These are phyloP conservation scores for Aspergillus saccharolyticus DNA, from an alignment of 495 filamentous ascomycete genomes.

Conservation along the genomic window DNA sequence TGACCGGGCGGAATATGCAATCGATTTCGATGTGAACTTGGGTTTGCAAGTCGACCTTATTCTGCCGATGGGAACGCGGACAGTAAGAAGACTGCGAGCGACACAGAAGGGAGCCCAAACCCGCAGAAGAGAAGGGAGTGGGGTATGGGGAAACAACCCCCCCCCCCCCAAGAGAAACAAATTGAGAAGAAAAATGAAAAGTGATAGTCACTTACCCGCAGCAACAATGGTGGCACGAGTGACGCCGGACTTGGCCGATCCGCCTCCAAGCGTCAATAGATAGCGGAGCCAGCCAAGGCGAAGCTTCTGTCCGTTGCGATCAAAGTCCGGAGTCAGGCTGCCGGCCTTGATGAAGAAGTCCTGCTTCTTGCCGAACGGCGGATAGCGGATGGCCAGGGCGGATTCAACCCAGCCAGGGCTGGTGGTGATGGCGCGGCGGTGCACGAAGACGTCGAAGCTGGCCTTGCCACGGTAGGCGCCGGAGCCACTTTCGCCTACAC, in stretches of 20 bases:
- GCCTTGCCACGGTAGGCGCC: conserved; percentile 80
- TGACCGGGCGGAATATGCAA: neutral
- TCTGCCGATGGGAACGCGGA: conserved; percentile 3
- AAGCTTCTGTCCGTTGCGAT: conserved; percentile 63
- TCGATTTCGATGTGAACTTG: neutral
- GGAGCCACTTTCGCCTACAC: conserved; percentile 79
- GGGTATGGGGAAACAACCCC: neutral
- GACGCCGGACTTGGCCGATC: conserved; percentile 36
- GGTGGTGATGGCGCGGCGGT: conserved; percentile 67
- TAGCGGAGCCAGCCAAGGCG: conserved; percentile 43
- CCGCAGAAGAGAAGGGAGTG: neutral
- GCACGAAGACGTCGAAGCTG: conserved; percentile 79
- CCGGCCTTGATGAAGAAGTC: conserved; percentile 53
- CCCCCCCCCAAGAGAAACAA: neutral
- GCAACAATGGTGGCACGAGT: conserved; percentile 38
- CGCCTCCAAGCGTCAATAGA: conserved; percentile 43
- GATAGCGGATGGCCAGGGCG: conserved; percentile 71
- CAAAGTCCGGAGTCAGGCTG: conserved; percentile 68
- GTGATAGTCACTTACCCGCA: conserved; percentile 40
- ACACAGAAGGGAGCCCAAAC: neutral
- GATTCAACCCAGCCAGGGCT: conserved; percentile 79
- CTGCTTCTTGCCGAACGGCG: conserved; percentile 66
- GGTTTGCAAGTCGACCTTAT: neutral
- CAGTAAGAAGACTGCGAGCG: conserved; percentile 1
- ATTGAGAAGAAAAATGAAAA: neutral